phyloP scores from a whole-genome alignment of 441 rosid species.

The Flueggea neowawraea region DNA sequence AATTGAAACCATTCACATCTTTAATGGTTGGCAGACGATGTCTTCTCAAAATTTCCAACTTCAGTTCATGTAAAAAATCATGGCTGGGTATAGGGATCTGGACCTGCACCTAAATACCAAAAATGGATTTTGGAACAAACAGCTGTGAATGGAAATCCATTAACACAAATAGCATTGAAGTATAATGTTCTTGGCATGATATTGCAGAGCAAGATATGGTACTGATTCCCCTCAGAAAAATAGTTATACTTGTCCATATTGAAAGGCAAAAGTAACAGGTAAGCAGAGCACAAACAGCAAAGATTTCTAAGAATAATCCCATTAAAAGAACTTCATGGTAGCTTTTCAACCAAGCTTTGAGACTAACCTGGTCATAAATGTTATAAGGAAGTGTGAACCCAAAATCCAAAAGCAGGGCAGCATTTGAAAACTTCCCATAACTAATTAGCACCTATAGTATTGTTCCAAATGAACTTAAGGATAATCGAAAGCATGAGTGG shows the following conservation, averaged over 20 bases:
- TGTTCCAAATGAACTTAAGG: slow-evolving; percentile 12
- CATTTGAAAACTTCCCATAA: slow-evolving; percentile 79
- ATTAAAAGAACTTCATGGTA: too few species aligned
- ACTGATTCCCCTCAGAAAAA: not conserved
- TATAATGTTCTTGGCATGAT: not conserved
- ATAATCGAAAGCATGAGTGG: not conserved
- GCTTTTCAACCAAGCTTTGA: not conserved
- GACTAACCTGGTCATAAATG: slow-evolving; percentile 70
- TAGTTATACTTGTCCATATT: not conserved
- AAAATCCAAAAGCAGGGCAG: slow-evolving; percentile 69
- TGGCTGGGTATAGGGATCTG: slow-evolving; percentile 39
- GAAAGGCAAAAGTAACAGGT: not conserved
- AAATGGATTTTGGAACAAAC: slow-evolving; percentile 11
- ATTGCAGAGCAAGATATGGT: not conserved
- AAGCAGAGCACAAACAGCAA: too few species aligned
- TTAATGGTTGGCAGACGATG: slow-evolving; percentile 33
- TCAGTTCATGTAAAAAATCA: slow-evolving; percentile 52
- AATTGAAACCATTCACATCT: slow-evolving; percentile 37
- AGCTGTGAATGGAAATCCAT: not conserved
- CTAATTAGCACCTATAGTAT: slow-evolving; percentile 54
- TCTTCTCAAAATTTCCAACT: slow-evolving; percentile 48
- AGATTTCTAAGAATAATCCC: too few species aligned
- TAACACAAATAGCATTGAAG: not conserved
- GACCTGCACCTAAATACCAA: slow-evolving; percentile 53
- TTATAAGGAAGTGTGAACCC: slow-evolving; percentile 76